Conservation (phyloP, 2,329 filamentous ascomycete species). For the Cordyceps fumosorosea region DNA sequence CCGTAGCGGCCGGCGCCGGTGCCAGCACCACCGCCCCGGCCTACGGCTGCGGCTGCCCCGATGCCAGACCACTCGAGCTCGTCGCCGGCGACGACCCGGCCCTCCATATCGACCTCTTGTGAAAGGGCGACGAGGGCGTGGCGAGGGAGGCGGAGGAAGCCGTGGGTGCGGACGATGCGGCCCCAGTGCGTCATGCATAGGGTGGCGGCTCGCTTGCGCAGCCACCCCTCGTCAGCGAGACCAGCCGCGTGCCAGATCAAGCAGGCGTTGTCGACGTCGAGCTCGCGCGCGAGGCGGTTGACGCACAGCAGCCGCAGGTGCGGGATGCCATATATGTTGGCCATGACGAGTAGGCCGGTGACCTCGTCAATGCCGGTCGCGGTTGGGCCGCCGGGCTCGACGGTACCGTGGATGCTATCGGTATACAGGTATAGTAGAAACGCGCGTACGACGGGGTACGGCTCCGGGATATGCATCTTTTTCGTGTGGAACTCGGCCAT, state of each 20-base stretch:
- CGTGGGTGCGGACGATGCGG: constrained; percentile 80
- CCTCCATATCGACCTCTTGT: constrained; percentile 88
- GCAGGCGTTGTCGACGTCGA: constrained; percentile 91
- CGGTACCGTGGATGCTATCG: constrained; percentile 66
- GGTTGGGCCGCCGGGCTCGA: constrained; percentile 54
- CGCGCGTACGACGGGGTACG: constrained; percentile 86
- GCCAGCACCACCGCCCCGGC: neutral
- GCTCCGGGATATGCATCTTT: constrained; percentile 96
- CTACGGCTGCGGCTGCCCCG: constrained; percentile 19
- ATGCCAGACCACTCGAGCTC: constrained; percentile 58
- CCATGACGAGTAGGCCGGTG: constrained; percentile 91
- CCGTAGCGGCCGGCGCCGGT: constrained; percentile 32
- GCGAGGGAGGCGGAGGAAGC: constrained; percentile 75
- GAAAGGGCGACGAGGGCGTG: constrained; percentile 81
- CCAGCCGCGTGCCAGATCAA: constrained; percentile 94
- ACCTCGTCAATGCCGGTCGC: constrained; percentile 78
- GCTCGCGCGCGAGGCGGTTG: constrained; percentile 79
- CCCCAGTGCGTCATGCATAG: constrained; percentile 96
- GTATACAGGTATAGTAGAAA: constrained; percentile 97
- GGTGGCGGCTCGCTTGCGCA: constrained; percentile 76
- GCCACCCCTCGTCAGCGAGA: constrained; percentile 86
- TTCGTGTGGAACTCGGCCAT: constrained; percentile 98
- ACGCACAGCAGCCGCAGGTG: constrained; percentile 87
- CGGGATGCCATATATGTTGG: constrained; percentile 95
- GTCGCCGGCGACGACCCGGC: constrained; percentile 82